phyloP scores from a whole-genome alignment of 371 early-diverging fungal species.

The Conidiobolus incongruus region DNA sequence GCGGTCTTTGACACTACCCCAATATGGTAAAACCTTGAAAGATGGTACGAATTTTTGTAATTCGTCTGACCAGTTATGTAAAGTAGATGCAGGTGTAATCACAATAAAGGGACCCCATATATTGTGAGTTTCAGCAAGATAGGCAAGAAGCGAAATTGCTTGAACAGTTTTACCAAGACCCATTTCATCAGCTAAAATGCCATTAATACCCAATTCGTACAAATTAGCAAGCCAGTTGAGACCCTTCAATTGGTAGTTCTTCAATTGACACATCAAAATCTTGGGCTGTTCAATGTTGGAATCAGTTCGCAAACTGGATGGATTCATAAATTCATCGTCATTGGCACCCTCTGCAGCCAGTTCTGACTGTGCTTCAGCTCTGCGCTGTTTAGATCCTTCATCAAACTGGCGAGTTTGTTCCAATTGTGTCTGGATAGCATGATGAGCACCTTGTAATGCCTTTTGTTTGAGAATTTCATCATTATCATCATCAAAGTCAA shows the following conservation, averaged over 20 bases:
- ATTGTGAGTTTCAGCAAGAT: slow-evolving; percentile 64
- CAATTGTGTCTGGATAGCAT: slow-evolving; percentile 51
- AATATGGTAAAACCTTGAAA: slow-evolving; percentile 77
- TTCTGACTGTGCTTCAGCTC: slow-evolving; percentile 1
- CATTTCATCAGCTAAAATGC: slow-evolving; percentile 55
- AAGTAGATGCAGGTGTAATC: slow-evolving; percentile 85
- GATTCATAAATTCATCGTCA: slow-evolving; percentile 56
- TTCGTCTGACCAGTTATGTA: slow-evolving; percentile 97
- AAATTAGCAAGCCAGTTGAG: slow-evolving; percentile 95
- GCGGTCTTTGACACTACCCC: slow-evolving; percentile 81
- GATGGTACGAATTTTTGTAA: slow-evolving; percentile 72
- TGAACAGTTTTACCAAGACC: slow-evolving; percentile 69
- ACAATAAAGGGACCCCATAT: slow-evolving; percentile 94
- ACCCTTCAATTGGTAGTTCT: slow-evolving; percentile 94
- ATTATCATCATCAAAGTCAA: slow-evolving; percentile 59
- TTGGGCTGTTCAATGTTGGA: slow-evolving; percentile 59
- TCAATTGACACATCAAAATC: slow-evolving; percentile 74
- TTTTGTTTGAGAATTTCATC: slow-evolving; percentile 43
- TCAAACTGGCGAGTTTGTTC: slow-evolving; percentile 51
- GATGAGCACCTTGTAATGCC: slow-evolving; percentile 50
- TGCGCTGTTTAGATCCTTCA: slow-evolving; percentile 16
- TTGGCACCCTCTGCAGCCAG: background rate
- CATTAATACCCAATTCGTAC: slow-evolving; percentile 94
- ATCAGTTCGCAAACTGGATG: slow-evolving; percentile 44
- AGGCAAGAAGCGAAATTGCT: slow-evolving; percentile 80